Base-by-base conservation (phyloP, 176 grass and related monocot species). In the Oryza longistaminata region DNA sequence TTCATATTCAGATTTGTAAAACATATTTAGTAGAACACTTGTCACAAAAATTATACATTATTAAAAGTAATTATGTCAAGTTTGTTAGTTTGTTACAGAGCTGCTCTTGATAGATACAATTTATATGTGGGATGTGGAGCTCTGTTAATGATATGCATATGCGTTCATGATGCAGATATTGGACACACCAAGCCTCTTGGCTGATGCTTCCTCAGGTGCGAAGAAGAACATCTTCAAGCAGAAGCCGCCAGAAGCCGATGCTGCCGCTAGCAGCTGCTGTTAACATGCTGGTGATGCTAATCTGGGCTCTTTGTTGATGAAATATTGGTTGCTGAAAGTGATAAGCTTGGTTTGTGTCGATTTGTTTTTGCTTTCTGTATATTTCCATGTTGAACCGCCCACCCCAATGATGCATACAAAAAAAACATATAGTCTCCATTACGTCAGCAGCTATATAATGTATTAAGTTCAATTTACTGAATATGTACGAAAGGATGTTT, bases 151-250 rank as follows among this genome's bases (percentile, higher is more conserved):
- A 74, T 5, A 62, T 62, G 5, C 33, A 68, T 5, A 62, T 62
- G 5, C 33, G 29, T 26, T 24, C 29, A 31, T 9, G 0, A 49
- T 80, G 50, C 90, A 99, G 96, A 92, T 99, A 66, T 79, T 99
- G 74, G 93, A 99, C 76, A 99, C 96, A 14, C 96, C 96, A 27
- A 99, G 91, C 78, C 93, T 99, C 48, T 73, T 95, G 13, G 81
- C 96, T 0, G 93, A 96, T 71, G 96, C 92, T 34, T 94, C 93
- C 0, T 87, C 91, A 0, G 86, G 93, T 58, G 78, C 78, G 33
- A 94, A 99, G 83, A 93, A 95, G 83, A 99, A 96, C 52, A 99
- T 99, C 73, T 99, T 99, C 79, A 98, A 92, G 71, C 96, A 98
- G 83, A 98, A 95, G 85, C 77, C 91, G 4, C 89, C 93, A 0